phyloP scores from a whole-genome alignment of 2,329 filamentous ascomycete genomes.

The Penicillium sp. region DNA sequence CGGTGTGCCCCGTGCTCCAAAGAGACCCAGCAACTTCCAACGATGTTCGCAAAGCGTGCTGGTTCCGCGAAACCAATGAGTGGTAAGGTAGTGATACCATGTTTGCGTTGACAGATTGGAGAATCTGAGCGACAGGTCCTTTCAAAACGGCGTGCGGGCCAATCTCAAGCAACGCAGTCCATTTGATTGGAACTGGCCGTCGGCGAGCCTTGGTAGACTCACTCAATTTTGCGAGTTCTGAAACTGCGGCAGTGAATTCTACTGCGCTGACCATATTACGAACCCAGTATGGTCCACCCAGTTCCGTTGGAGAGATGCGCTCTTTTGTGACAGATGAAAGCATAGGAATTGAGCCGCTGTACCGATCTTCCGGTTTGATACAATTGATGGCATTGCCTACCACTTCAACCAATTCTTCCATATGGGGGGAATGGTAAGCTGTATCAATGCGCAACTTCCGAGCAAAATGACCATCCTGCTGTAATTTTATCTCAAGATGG shows the following conservation, averaged over 20 bases:
- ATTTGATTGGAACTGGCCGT: conserved; percentile 15
- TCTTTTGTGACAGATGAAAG: conserved; percentile 28
- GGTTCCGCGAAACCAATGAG: conserved; percentile 12
- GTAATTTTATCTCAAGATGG: conserved; percentile 47
- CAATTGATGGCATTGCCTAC: conserved; percentile 13
- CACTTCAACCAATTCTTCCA: conserved; percentile 18
- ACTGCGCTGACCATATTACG: conserved; percentile 27
- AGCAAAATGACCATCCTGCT: conserved; percentile 26
- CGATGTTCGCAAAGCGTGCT: conserved; percentile 11
- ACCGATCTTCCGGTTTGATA: conserved; percentile 15
- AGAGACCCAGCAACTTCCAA: conserved; percentile 14
- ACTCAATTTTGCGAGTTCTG: conserved; percentile 12
- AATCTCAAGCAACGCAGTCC: conserved; percentile 26
- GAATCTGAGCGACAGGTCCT: conserved; percentile 25
- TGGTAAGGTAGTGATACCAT: conserved; percentile 12
- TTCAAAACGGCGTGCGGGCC: conserved; percentile 32
- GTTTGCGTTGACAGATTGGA: conserved; percentile 10
- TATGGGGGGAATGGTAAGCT: conserved; percentile 28
- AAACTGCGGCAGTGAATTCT: conserved; percentile 22
- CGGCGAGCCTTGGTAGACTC: conserved; percentile 16
- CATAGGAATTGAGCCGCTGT: conserved; percentile 15
- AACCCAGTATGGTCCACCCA: conserved; percentile 26
- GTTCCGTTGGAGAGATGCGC: conserved; percentile 13
- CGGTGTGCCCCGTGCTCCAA: conserved; percentile 15
- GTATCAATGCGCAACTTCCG: conserved; percentile 22